phyloP scores from a whole-genome alignment of 2,329 filamentous ascomycete genomes.

The Hypoxylon sp. region DNA sequence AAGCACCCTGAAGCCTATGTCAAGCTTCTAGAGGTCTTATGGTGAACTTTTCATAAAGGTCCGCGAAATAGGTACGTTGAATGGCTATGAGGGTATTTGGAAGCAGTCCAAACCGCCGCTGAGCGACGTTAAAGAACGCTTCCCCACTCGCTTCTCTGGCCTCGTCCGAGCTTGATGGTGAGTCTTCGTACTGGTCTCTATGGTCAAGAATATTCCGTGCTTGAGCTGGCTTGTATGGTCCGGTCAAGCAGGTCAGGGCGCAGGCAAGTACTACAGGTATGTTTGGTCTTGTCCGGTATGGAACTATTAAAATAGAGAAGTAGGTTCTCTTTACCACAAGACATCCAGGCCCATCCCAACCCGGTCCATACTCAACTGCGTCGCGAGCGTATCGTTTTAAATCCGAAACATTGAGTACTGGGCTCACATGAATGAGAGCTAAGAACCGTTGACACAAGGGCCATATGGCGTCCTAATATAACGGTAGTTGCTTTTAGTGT shows the following conservation, averaged over 20 bases:
- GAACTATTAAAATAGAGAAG: background rate
- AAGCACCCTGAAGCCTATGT: background rate
- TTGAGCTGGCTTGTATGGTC: background rate
- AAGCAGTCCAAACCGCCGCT: slow-evolving; percentile 9
- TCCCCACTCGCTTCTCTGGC: slow-evolving; percentile 3
- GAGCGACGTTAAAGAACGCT: slow-evolving; percentile 4
- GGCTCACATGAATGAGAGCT: background rate
- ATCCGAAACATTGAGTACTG: background rate
- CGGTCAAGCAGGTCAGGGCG: background rate
- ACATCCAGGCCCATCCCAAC: slow-evolving; percentile 21
- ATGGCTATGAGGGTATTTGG: slow-evolving; percentile 9
- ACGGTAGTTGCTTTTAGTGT: background rate
- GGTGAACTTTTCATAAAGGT: background rate
- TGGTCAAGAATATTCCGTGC: background rate
- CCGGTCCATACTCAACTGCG: slow-evolving; percentile 9
- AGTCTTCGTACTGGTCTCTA: background rate
- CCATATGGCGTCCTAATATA: background rate
- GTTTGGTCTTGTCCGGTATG: background rate
- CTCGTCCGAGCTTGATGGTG: background rate
- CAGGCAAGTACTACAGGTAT: slow-evolving; percentile 6
- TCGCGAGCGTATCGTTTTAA: slow-evolving; percentile 11
- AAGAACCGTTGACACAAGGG: slow-evolving; percentile 7
- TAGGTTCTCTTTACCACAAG: slow-evolving; percentile 3
- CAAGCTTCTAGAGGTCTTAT: slow-evolving; percentile 1
- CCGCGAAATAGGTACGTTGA: slow-evolving; percentile 8